Evolutionary conservation across 441 rosid species (phyloP).

Genomic region (Syzygium syzygioides): DNA sequence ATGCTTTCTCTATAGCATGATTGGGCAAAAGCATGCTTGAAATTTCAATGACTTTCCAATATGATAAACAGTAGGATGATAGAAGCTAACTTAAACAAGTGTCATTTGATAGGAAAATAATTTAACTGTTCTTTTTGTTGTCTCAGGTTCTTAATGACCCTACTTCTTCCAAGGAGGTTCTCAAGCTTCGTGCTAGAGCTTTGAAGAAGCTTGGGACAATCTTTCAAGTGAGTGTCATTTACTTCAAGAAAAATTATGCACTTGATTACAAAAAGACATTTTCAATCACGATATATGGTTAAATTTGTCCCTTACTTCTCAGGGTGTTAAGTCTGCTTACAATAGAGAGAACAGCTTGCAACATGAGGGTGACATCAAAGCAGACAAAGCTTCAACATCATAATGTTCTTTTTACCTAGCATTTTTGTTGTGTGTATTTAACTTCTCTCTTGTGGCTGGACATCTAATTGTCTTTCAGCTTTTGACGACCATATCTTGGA

Average conservation of each 20-base stretch:
- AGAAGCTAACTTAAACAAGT: background rate
- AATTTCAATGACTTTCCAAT: background rate
- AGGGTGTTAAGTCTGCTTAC: conserved; percentile 77
- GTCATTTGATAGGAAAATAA: background rate
- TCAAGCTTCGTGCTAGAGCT: conserved; percentile 49
- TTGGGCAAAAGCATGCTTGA: background rate
- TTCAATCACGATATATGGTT: background rate
- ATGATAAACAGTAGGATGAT: background rate
- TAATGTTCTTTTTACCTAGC: background rate
- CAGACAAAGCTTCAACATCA: conserved; percentile 33
- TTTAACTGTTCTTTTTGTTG: background rate
- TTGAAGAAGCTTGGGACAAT: conserved; percentile 73
- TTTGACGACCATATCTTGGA: no score
- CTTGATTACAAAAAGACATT: background rate
- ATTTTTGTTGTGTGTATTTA: background rate
- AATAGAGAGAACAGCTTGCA: conserved; percentile 75
- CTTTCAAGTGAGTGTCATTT: conserved; percentile 55
- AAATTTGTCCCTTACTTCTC: conserved; percentile 5
- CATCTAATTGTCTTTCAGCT: no score
- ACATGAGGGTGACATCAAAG: conserved; percentile 27
- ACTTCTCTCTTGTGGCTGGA: no score
- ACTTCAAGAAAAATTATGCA: background rate
- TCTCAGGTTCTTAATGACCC: conserved; percentile 63
- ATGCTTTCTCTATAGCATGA: background rate
- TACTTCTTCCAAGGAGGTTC: conserved; percentile 45